Evolutionary conservation across 768 basidiomycete genomes (phyloP), one percentile per base, ranked within the genome.

Genomic region (Pleurotus pulmonarius): DNA sequence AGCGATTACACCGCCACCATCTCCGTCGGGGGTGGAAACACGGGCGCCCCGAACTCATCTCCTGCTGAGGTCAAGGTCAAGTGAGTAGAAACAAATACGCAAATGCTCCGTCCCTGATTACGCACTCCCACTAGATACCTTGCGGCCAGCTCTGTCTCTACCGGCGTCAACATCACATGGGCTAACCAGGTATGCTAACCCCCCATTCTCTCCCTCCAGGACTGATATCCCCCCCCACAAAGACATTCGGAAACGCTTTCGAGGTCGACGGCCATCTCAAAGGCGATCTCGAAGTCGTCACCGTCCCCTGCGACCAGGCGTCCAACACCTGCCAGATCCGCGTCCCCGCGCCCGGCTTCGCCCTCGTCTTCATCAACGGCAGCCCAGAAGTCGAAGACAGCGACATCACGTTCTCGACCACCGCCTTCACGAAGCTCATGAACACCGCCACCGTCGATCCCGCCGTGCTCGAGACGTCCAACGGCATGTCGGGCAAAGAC

Each of bases 301-400:
- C 79, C 0, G 73, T 90, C 26, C 56, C 68, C 6, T 94, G 91
- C 61, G 75, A 85, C 61, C 71, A 74, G 49, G 67, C 66, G 9
- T 70, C 71, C 34, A 74, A 77, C 59, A 71, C 75, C 2, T 92
- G 90, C 67, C 61, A 70, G 18, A 73, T 92, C 47, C 74, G 75
- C 4, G 81, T 92, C 46, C 78, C 81, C 29, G 86, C 88, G 0
- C 90, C 92, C 0, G 83, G 82, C 43, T 85, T 87, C 59, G 89
- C 88, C 1, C 74, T 92, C 45, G 86, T 92, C 58, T 90, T 89
- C 75, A 71, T 92, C 37, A 78, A 74, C 4, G 69, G 74, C 49
- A 58, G 67, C 25, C 74, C 69, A 25, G 74, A 75, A 4, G 62
- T 51, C 61, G 3, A 71, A 67, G 48, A 63, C 68, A 4, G 66